Conservation (phyloP, 495 filamentous ascomycete species). For the Daldinia grandis region DNA sequence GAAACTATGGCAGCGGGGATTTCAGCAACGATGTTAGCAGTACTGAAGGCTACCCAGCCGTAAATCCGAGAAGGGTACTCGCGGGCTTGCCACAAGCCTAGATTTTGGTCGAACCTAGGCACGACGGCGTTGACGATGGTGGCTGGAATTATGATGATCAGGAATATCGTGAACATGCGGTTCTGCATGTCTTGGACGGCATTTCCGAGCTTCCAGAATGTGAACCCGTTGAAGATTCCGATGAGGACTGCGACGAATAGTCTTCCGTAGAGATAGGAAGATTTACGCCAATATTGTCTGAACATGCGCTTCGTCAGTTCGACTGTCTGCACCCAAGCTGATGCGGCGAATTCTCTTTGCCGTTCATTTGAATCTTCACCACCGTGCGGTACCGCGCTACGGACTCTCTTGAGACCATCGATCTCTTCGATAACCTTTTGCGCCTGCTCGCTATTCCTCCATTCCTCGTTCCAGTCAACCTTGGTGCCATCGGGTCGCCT, state of each 20-base stretch:
- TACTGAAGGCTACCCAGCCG: slow-evolving; percentile 83
- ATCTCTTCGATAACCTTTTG: slow-evolving; percentile 72
- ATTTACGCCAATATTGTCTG: slow-evolving; percentile 80
- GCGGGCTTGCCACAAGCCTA: slow-evolving; percentile 76
- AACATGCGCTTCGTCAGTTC: slow-evolving; percentile 70
- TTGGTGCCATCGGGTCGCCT: slow-evolving; percentile 71
- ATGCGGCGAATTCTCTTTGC: slow-evolving; percentile 49
- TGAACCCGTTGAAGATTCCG: slow-evolving; percentile 86
- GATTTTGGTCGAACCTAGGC: slow-evolving; percentile 83
- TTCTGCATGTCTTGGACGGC: slow-evolving; percentile 77
- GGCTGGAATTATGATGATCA: slow-evolving; percentile 78
- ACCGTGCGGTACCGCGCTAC: slow-evolving; percentile 50
- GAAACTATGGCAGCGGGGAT: slow-evolving; percentile 74
- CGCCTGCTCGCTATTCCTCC: slow-evolving; percentile 76
- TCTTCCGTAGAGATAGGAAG: slow-evolving; percentile 76
- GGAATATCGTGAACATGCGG: slow-evolving; percentile 79
- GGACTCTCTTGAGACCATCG: slow-evolving; percentile 64
- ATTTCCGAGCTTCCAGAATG: slow-evolving; percentile 79
- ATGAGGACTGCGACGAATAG: slow-evolving; percentile 60
- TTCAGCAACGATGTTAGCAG: slow-evolving; percentile 77
- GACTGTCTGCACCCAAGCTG: slow-evolving; percentile 52
- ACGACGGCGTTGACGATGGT: slow-evolving; percentile 77
- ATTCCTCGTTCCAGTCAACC: slow-evolving; percentile 82
- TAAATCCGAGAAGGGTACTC: slow-evolving; percentile 83
- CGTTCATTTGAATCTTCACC: slow-evolving; percentile 1